Evolutionary conservation across 768 basidiomycete genomes (phyloP).

Genomic region (Phanerodontia chrysosporium): DNA sequence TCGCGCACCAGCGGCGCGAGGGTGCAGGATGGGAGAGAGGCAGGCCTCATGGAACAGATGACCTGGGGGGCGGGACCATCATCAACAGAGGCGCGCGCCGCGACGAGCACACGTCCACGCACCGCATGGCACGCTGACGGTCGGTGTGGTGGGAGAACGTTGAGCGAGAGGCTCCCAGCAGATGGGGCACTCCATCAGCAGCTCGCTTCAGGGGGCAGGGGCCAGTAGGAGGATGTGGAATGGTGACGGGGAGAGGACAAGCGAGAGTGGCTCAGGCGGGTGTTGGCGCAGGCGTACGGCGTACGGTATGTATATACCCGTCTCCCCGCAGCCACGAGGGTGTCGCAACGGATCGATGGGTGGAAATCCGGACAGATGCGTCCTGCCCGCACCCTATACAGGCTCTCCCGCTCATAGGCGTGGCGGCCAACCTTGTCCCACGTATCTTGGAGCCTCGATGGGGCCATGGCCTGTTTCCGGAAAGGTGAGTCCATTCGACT

Average conservation of each 20-base stretch:
- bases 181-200: slow-evolving; percentile 7
- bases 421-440: neutral
- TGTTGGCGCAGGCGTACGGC: neutral
- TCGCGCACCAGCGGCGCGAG: neutral
- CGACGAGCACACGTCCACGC: neutral
- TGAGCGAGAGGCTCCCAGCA: slow-evolving; percentile 4
- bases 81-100: neutral
- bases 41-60: slow-evolving; percentile 9
- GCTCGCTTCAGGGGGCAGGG: neutral
- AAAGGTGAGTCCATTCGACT: no score
- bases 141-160: neutral
- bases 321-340: neutral
- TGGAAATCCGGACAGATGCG: neutral
- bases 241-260: neutral
- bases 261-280: neutral
- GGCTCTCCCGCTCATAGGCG: neutral
- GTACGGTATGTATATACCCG: neutral
- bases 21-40: neutral
- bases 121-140: slow-evolving; percentile 9
- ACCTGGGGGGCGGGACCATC: neutral
- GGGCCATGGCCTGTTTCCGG: no score
- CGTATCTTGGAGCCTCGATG: no score
- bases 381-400: neutral
- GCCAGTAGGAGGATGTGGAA: neutral
- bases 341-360: neutral